Conservation (phyloP, 306 rosid genomes). For the Malus asiatica region DNA sequence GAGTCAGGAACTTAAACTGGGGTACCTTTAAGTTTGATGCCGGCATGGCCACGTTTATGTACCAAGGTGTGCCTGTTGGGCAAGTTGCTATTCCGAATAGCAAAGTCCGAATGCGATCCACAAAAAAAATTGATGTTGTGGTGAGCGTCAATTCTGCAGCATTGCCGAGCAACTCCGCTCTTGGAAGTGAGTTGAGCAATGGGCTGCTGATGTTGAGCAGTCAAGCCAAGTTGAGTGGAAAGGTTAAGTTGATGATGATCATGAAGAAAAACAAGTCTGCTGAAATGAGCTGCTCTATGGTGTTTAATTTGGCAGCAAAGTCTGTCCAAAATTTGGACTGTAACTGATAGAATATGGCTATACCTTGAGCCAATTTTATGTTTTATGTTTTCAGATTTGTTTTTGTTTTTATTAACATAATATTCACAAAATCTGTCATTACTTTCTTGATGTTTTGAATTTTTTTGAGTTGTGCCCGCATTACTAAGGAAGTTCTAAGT, state of each 20-base stretch:
- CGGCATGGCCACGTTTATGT: conserved; percentile 6
- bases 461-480: background rate
- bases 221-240: conserved; percentile 19
- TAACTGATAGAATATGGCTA: background rate
- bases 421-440: background rate
- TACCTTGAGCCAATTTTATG: background rate
- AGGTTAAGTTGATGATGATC: conserved; percentile 13
- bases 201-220: conserved; percentile 15
- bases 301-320: conserved; percentile 3
- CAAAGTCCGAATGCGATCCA: conserved; percentile 14
- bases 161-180: background rate
- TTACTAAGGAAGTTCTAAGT: background rate
- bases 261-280: conserved; percentile 23
- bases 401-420: background rate
- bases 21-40: conserved; percentile 20
- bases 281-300: conserved; percentile 18
- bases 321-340: conserved; percentile 1
- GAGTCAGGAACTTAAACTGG: conserved; percentile 22
- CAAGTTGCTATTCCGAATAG: conserved; percentile 7
- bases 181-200: conserved; percentile 9
- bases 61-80: conserved; percentile 13
- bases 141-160: conserved; percentile 13
- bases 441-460: background rate
- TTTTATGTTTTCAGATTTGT: background rate
- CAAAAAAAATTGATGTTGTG: conserved; percentile 15